phyloP scores from a whole-genome alignment of 306 rosid genomes.

The Neltuma alba region DNA sequence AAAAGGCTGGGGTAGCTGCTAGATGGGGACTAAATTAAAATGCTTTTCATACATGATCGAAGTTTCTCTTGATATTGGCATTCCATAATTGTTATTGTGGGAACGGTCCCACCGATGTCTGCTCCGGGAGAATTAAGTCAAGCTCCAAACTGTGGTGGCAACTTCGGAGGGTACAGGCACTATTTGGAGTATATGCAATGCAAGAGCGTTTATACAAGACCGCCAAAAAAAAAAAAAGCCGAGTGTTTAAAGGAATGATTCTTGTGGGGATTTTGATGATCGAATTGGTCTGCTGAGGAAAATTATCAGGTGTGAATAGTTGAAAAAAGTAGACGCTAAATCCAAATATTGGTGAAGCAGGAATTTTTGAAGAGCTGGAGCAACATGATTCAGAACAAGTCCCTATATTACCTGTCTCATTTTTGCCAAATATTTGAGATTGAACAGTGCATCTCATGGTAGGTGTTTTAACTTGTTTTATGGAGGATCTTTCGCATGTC shows the following conservation, averaged over 20 bases:
- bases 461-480: too few relatives aligned
- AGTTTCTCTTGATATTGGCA: constrained; percentile 16
- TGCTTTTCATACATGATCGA: not conserved
- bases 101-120: constrained; percentile 17
- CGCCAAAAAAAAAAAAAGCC: too few relatives aligned
- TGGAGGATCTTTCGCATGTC: not conserved
- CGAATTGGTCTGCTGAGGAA: constrained; percentile 9
- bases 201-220: not conserved
- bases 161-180: not conserved
- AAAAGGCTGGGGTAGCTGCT: not conserved
- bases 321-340: not conserved
- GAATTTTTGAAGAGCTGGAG: not conserved
- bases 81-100: not conserved
- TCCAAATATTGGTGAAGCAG: constrained; percentile 20
- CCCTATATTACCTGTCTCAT: not conserved
- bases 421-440: constrained; percentile 21
- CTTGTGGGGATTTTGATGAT: constrained; percentile 21
- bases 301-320: not conserved
- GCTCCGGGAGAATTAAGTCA: constrained; percentile 17
- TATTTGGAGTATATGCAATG: not conserved
- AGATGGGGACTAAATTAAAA: not conserved
- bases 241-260: constrained; percentile 6
- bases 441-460: not conserved
- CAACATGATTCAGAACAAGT: not conserved
- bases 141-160: constrained; percentile 15